phyloP scores from a whole-genome alignment of 164 flowering plant genomes.

The Warburgia ugandensis region DNA sequence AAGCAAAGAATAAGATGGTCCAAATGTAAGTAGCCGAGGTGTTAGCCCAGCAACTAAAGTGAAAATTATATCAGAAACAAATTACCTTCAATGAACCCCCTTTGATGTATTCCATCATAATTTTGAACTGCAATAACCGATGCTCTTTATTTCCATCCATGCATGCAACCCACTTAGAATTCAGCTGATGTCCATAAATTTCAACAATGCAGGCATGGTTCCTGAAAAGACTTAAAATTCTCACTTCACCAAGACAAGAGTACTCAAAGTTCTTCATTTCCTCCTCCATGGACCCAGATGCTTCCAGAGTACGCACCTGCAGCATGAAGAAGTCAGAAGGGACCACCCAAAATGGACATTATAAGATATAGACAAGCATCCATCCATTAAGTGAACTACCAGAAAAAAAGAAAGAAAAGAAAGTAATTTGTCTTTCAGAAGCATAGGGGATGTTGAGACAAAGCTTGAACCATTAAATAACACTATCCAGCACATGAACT shows the following conservation, averaged over 20 bases:
- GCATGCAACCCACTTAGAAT: constrained; percentile 55
- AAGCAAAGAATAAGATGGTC: not conserved
- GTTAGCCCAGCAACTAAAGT: not conserved
- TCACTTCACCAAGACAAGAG: constrained; percentile 76
- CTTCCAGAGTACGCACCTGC: constrained; percentile 70
- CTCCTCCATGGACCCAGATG: constrained; percentile 31
- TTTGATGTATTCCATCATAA: constrained; percentile 69
- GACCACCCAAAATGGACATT: not conserved
- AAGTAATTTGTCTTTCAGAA: no score
- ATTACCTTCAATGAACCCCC: constrained; percentile 85
- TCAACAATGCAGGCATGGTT: constrained; percentile 75
- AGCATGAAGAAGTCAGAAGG: constrained; percentile 4
- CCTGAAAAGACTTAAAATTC: constrained; percentile 61
- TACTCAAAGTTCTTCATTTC: constrained; percentile 62
- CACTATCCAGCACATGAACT: no score
- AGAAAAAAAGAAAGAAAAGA: not conserved
- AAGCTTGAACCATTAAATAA: no score
- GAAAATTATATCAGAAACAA: constrained; percentile 1
- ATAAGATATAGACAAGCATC: no score
- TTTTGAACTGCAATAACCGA: constrained; percentile 51
- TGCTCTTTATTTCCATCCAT: constrained; percentile 38
- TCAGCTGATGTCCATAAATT: constrained; percentile 80
- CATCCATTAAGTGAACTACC: not conserved
- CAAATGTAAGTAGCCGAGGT: not conserved
- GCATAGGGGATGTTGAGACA: no score